Base-by-base conservation (phyloP, 257 asterid genomes). In the Nicotiana knightiana region DNA sequence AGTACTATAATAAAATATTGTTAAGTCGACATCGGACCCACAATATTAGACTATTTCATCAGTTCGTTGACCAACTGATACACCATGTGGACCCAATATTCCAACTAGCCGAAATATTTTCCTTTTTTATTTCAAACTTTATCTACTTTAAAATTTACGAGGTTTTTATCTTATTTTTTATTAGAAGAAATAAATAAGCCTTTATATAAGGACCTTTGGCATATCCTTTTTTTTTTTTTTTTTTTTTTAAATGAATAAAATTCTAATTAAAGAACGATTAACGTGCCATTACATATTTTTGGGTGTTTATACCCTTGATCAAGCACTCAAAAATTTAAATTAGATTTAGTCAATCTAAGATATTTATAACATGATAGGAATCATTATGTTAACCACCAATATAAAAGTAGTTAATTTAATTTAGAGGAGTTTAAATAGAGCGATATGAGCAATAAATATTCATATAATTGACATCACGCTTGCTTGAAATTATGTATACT, bases 51-150 rank as follows among this genome's bases (percentile, higher is more conserved):
- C 78, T 2, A 46, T 73, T 73, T 73, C 62, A 48, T 48, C 62
- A 73, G 17, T 48, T 48, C 24, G 62, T 73, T 73, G 79, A 48
- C 79, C 62, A 73, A 48, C 26, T 51, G 62, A 73, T 73, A 48
- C 79, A 48, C 63, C 13, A 48, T 70, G 15, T 73, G 79, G 79
- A 48, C 79, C 62, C 26, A 71, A 48, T 48, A 73, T 73, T 73
- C 62, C 79, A 73, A 48, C 37, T 48, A 48, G 62, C 39, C 43
- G 26, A 48, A 48, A 73, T 73, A 46, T 13, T 71, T 13, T 71
- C 16, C 17, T 17, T 13, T 46, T 48, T 28, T 43, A 39, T 48
- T 26, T 21, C 30, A 73, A 24, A 73, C 79, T 48, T 73, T 73
- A 48, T 48, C 43, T 26, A 7, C 62, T 73, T 73, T 73, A 57